phyloP scores from a whole-genome alignment of 2,329 filamentous ascomycete genomes.

The Botrytis hyacinthi region DNA sequence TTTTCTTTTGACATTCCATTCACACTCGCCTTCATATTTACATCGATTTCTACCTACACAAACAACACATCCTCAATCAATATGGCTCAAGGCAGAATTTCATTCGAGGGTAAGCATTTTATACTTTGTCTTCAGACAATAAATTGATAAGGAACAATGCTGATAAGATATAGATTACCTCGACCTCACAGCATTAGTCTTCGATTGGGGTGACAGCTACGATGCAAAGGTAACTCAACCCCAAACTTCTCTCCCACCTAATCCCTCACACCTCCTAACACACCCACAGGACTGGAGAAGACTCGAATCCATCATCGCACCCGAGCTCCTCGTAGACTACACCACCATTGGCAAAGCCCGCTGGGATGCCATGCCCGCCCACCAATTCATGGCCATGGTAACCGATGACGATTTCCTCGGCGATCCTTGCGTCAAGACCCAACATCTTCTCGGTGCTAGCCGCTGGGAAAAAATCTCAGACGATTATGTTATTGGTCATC shows the following conservation, averaged over 20 bases:
- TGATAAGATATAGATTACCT: constrained; percentile 45
- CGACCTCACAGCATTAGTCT: constrained; percentile 49
- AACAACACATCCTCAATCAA: background rate
- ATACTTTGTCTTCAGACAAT: background rate
- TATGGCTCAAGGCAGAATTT: constrained; percentile 11
- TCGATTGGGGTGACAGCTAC: constrained; percentile 65
- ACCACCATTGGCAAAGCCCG: constrained; percentile 58
- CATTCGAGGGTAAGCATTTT: constrained; percentile 19
- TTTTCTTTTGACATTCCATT: background rate
- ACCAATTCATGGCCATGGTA: constrained; percentile 61
- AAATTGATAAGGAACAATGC: background rate
- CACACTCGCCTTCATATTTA: background rate
- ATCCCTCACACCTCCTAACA: background rate
- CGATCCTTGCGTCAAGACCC: constrained; percentile 60
- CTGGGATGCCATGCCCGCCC: constrained; percentile 60
- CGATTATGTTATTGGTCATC: constrained; percentile 54
- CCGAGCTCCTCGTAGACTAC: constrained; percentile 55
- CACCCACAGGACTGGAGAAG: constrained; percentile 31
- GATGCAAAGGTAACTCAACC: constrained; percentile 50
- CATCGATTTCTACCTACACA: background rate
- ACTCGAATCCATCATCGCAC: constrained; percentile 32
- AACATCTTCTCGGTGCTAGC: constrained; percentile 61
- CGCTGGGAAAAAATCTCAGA: constrained; percentile 58
- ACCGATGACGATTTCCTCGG: constrained; percentile 57
- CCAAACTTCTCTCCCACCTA: background rate